Evolutionary conservation across 345 rosid species (phyloP).

Genomic region (Rhizophora mangle): DNA sequence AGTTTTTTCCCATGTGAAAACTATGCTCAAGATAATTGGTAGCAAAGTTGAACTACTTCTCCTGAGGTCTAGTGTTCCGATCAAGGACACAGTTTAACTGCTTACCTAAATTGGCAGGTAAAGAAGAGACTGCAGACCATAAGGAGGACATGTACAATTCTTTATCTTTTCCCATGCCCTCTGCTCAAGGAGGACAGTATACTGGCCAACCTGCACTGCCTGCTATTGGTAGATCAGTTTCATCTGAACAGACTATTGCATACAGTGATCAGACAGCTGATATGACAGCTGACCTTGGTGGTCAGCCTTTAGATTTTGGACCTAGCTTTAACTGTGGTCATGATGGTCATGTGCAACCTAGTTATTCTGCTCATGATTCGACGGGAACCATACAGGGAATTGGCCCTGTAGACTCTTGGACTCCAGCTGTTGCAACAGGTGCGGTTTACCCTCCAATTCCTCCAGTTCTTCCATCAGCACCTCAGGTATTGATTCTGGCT

Average conservation of each 20-base stretch:
- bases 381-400: constrained; percentile 34
- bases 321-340: constrained; percentile 49
- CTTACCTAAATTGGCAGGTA: constrained; percentile 38
- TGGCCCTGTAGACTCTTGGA: constrained; percentile 54
- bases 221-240: constrained; percentile 41
- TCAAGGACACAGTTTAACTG: constrained; percentile 24
- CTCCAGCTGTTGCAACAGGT: constrained; percentile 48
- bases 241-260: constrained; percentile 42
- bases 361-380: constrained; percentile 45
- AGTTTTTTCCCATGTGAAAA: background rate
- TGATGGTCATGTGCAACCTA: constrained; percentile 41
- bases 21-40: constrained; percentile 6
- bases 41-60: constrained; percentile 7
- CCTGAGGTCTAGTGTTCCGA: background rate
- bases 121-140: constrained; percentile 31
- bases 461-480: constrained; percentile 44
- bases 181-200: constrained; percentile 45
- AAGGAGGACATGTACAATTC: constrained; percentile 35
- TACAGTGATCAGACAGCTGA: constrained; percentile 58
- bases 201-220: constrained; percentile 40
- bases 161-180: constrained; percentile 36
- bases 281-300: constrained; percentile 46
- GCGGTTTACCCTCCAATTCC: constrained; percentile 58
- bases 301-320: constrained; percentile 69
- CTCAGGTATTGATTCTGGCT: constrained; percentile 49